A percentile compares a stretch with the other conserved stretches of the same genome.
Evolutionary conservation across 2,329 filamentous ascomycete genomes (phyloP).

Genomic region (Aspergillus vadensis): DNA sequence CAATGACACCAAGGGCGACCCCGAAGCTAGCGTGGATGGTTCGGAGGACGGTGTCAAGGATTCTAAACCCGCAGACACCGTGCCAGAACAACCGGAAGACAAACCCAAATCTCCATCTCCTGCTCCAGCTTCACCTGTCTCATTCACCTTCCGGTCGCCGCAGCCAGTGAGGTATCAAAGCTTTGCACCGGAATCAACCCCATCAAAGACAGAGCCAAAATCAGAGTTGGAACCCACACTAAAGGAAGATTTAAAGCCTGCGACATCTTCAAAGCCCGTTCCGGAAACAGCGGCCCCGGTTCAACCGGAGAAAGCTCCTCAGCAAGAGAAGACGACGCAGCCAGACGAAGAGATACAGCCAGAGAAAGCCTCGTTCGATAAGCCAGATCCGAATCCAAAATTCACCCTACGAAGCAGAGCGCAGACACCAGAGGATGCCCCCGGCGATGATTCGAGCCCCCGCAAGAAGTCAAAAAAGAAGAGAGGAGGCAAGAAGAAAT

Average conservation of each 20-base stretch:
- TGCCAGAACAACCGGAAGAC: not conserved
- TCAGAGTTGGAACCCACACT: not conserved
- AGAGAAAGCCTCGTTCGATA: no score
- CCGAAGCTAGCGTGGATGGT: not conserved
- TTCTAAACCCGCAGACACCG: not conserved
- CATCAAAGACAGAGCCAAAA: not conserved
- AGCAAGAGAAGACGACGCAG: no score
- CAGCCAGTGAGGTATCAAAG: not conserved
- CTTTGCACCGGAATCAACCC: not conserved
- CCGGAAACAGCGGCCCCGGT: not conserved
- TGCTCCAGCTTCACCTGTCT: not conserved
- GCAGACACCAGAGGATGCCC: no score
- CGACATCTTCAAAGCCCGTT: not conserved
- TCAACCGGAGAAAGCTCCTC: no score
- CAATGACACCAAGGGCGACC: not conserved
- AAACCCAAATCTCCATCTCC: not conserved
- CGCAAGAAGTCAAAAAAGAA: no score
- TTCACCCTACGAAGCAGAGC: no score
- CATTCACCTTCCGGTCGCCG: not conserved
- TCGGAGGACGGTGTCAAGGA: not conserved
- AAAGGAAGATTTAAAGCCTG: not conserved
- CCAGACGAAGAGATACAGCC: no score
- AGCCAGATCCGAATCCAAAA: no score
- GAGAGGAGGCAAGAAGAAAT: no score
- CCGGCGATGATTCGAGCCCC: no score